Evolutionary conservation across 306 rosid species (phyloP).

Genomic region (Citrullus colocynthis): DNA sequence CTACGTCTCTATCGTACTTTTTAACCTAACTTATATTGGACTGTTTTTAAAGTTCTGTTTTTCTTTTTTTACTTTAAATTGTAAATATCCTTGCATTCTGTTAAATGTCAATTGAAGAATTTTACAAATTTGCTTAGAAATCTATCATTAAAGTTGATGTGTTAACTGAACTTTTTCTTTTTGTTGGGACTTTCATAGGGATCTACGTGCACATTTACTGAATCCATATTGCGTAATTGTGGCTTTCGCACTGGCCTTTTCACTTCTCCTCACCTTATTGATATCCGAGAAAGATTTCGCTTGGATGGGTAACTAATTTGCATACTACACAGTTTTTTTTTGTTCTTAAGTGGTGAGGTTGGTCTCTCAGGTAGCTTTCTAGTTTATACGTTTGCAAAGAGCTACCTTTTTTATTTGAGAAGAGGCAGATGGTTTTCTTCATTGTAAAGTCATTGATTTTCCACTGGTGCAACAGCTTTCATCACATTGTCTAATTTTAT

Average conservation of each 20-base stretch:
- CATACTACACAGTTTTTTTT: background rate
- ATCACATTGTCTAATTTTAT: background rate
- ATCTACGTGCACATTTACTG: constrained; percentile 90
- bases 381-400: background rate
- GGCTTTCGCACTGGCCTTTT: constrained; percentile 90
- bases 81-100: background rate
- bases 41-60: background rate
- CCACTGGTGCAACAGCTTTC: background rate
- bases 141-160: background rate
- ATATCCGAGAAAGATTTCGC: constrained; percentile 83
- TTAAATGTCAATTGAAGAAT: background rate
- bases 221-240: constrained; percentile 70
- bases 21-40: background rate
- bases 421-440: background rate
- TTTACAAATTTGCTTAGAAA: background rate
- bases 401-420: background rate
- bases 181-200: constrained; percentile 39
- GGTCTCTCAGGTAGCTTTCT: background rate
- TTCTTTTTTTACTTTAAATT: background rate
- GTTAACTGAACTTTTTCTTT: constrained; percentile 9
- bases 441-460: background rate
- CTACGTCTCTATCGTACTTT: background rate
- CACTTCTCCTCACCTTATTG: constrained; percentile 97
- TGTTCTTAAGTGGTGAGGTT: background rate
- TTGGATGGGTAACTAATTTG: constrained; percentile 67